phyloP scores from a whole-genome alignment of 2,329 filamentous ascomycete species.

The Diaporthe amygdali region DNA sequence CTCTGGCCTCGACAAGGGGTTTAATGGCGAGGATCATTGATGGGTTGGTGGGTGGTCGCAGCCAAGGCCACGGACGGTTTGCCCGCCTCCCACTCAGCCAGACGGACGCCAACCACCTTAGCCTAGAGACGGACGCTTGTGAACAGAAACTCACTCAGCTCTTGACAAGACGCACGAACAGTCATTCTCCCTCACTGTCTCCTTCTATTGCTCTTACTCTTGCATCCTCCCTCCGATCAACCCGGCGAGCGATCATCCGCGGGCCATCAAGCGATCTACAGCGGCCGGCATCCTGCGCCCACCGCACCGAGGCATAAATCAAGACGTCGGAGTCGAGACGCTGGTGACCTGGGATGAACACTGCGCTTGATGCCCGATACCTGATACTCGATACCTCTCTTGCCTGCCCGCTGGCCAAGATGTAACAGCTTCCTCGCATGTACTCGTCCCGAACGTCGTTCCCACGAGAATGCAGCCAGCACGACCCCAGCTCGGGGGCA shows the following conservation, averaged over 20 bases:
- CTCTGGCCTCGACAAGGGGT: neutral
- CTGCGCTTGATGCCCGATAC: neutral
- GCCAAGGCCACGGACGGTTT: neutral
- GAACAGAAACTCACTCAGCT: neutral
- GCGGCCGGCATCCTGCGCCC: neutral
- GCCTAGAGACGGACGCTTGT: neutral
- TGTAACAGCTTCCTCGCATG: conserved; percentile 43
- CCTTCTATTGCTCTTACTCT: no score
- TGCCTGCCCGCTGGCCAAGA: conserved; percentile 39
- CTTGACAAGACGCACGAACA: neutral
- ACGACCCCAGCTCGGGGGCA: conserved; percentile 45
- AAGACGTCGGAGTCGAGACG: neutral
- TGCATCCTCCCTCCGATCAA: neutral
- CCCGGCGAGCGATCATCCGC: neutral
- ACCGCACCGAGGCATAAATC: conserved; percentile 3
- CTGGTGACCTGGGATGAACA: conserved; percentile 10
- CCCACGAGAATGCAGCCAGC: conserved; percentile 52
- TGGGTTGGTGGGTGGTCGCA: conserved; percentile 3
- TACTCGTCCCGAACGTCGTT: conserved; percentile 13
- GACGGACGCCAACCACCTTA: neutral
- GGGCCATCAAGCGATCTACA: neutral
- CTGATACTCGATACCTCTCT: conserved; percentile 4
- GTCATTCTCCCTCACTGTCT: neutral
- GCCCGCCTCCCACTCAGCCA: neutral
- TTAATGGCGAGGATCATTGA: neutral